Conservation (phyloP, 208 protist genomes). For the Trypanosoma vivax region DNA sequence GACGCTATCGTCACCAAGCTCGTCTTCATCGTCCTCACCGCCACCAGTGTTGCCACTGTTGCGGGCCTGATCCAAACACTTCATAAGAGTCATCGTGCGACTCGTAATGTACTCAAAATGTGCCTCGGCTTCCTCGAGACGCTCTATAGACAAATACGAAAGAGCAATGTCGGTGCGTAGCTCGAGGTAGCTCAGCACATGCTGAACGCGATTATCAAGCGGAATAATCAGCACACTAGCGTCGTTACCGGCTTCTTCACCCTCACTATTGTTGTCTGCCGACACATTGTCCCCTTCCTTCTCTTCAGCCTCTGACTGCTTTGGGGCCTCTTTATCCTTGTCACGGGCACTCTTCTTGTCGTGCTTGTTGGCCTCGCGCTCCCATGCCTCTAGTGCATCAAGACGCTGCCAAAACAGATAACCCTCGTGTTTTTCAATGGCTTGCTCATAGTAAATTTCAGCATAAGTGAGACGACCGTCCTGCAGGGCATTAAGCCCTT, state of each 20-base stretch:
- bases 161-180: conserved; percentile 23
- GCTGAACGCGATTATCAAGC: conserved; percentile 20
- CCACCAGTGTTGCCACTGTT: neutral
- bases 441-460: conserved; percentile 38
- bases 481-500: conserved; percentile 22
- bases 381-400: conserved; percentile 9
- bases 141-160: conserved; percentile 17
- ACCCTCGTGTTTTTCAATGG: conserved; percentile 30
- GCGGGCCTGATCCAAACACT: conserved; percentile 4
- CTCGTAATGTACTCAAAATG: conserved; percentile 14
- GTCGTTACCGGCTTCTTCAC: neutral
- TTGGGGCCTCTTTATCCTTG: neutral
- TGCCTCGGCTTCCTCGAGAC: conserved; percentile 8
- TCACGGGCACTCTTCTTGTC: neutral
- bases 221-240: conserved; percentile 17
- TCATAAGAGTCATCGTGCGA: conserved; percentile 5
- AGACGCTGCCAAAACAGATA: conserved; percentile 23
- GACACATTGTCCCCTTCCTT: neutral
- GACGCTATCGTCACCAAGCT: neutral
- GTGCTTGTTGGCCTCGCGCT: conserved; percentile 2
- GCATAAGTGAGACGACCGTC: conserved; percentile 44
- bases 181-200: conserved; percentile 27
- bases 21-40: neutral
- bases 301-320: neutral
- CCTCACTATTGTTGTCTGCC: conserved; percentile 2